phyloP scores from a whole-genome alignment of 257 asterid genomes.

The Striga asiatica region DNA sequence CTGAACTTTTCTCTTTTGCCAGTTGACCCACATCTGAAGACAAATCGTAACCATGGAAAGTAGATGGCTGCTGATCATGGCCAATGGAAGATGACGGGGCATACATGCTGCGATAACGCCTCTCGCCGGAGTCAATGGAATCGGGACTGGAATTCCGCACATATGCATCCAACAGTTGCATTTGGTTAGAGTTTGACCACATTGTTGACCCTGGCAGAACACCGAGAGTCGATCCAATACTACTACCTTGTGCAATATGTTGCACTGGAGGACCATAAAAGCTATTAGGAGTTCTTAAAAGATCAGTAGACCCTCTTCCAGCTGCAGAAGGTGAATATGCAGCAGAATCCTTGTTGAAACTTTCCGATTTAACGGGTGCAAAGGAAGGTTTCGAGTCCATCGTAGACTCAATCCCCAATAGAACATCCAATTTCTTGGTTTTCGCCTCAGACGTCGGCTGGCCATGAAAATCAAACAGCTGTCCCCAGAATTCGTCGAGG shows the following conservation, averaged over 20 bases:
- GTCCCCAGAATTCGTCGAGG: conserved; percentile 95
- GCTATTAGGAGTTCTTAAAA: conserved; percentile 33
- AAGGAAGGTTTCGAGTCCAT: conserved; percentile 40
- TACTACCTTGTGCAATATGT: conserved; percentile 32
- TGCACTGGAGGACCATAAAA: conserved; percentile 40
- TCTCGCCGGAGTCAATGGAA: conserved; percentile 52
- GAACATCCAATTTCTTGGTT: conserved; percentile 55
- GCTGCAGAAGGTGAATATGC: conserved; percentile 42
- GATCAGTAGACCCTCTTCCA: conserved; percentile 51
- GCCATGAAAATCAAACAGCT: conserved; percentile 80
- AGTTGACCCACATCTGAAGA: conserved; percentile 35
- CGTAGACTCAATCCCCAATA: conserved; percentile 50
- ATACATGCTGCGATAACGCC: conserved; percentile 74
- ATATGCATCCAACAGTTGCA: conserved; percentile 36
- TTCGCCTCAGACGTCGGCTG: conserved; percentile 60
- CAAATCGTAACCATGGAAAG: conserved; percentile 69
- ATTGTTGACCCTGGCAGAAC: conserved; percentile 31
- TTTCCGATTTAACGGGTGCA: conserved; percentile 44
- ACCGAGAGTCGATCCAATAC: conserved; percentile 42
- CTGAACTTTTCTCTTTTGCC: conserved; percentile 19
- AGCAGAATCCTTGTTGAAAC: conserved; percentile 28
- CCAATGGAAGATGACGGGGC: conserved; percentile 54
- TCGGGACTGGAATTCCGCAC: conserved; percentile 30
- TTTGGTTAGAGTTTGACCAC: conserved; percentile 38
- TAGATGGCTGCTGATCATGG: conserved; percentile 76